Conservation (phyloP, 164 flowering plant species). For the Houttuynia cordata region DNA sequence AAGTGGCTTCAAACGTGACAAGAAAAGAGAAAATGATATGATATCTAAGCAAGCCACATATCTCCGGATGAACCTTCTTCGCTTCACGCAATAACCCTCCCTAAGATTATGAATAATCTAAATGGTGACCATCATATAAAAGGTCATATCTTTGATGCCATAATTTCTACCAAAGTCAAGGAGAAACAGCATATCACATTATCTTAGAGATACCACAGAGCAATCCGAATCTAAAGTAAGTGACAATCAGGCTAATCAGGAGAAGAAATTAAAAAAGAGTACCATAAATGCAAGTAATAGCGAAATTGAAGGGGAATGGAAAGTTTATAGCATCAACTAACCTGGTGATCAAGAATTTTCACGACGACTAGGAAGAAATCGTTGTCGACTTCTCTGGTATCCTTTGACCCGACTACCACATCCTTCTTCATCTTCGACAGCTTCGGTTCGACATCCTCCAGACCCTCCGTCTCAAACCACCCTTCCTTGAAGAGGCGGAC, state of each 20-base stretch:
- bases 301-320: not conserved
- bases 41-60: no score
- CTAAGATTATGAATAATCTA: no score
- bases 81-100: no score
- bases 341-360: conserved; percentile 89
- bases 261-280: not conserved
- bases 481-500: conserved; percentile 74
- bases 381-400: conserved; percentile 72
- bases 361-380: conserved; percentile 92
- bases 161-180: no score
- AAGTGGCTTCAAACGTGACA: no score
- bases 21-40: no score
- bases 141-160: no score
- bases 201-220: not conserved
- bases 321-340: conserved; percentile 6
- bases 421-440: conserved; percentile 83
- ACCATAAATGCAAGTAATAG: no score
- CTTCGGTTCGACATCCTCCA: conserved; percentile 51
- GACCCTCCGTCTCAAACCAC: conserved; percentile 66
- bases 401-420: conserved; percentile 82
- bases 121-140: no score
- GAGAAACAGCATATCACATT: not conserved
- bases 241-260: no score
- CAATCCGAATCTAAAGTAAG: not conserved
- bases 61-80: no score